A percentile compares a stretch with the other conserved stretches of the same genome.
Evolutionary conservation across 2,329 filamentous ascomycete species (phyloP).

Genomic region (Atkinsonella texensis): DNA sequence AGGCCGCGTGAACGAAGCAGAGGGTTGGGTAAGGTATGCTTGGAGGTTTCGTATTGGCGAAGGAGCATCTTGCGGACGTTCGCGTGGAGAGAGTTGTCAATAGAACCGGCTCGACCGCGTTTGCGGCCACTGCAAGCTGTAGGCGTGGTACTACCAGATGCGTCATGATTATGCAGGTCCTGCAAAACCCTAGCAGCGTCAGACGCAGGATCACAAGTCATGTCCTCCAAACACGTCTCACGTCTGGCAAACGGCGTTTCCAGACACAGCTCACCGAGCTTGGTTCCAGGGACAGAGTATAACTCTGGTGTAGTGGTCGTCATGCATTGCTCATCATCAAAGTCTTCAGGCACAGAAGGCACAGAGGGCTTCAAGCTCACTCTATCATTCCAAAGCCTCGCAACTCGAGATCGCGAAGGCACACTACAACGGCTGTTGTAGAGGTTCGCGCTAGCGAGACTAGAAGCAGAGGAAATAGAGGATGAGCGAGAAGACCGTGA

Average conservation of each 20-base stretch:
- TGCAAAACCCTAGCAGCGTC: slow-evolving; percentile 48
- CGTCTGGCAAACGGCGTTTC: slow-evolving; percentile 34
- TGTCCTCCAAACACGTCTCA: slow-evolving; percentile 33
- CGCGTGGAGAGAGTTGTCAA: slow-evolving; percentile 50
- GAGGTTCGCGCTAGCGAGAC: slow-evolving; percentile 45
- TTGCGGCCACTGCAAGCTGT: slow-evolving; percentile 35
- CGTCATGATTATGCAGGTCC: slow-evolving; percentile 44
- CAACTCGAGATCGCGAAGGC: slow-evolving; percentile 51
- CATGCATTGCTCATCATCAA: slow-evolving; percentile 33
- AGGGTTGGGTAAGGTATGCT: slow-evolving; percentile 23
- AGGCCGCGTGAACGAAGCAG: slow-evolving; percentile 24
- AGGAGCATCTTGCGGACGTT: slow-evolving; percentile 53
- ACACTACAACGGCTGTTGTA: slow-evolving; percentile 34
- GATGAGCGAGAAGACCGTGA: slow-evolving; percentile 51
- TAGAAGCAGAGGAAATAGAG: slow-evolving; percentile 52
- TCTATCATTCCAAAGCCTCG: slow-evolving; percentile 47
- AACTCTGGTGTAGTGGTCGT: slow-evolving; percentile 45
- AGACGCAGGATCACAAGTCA: slow-evolving; percentile 30
- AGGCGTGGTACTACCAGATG: slow-evolving; percentile 24
- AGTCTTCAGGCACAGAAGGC: slow-evolving; percentile 45
- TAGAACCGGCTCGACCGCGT: slow-evolving; percentile 46
- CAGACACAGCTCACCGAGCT: slow-evolving; percentile 36
- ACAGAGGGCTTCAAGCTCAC: slow-evolving; percentile 39
- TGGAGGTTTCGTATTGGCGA: slow-evolving; percentile 17
- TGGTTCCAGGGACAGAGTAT: slow-evolving; percentile 40